Base-by-base conservation (phyloP, 208 protist genomes). In the Trypanosoma boissoni region DNA sequence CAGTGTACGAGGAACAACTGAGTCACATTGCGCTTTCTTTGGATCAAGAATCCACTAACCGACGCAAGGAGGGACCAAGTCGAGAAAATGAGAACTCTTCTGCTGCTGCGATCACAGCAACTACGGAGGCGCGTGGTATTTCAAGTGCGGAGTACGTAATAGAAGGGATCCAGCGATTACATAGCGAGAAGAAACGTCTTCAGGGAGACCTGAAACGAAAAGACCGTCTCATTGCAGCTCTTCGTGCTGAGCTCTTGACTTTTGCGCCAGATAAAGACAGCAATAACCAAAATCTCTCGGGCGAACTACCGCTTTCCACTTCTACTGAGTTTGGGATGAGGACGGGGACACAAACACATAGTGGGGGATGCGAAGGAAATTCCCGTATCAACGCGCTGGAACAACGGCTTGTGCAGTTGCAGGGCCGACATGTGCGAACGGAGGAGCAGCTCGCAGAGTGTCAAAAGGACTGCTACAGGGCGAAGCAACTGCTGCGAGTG, bases 101-200 rank as follows among this genome's bases (percentile, higher is more conserved):
- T 28, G 28, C 21, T 50, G 9, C 27, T 12, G 4, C 8, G 21
- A 63, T 16, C 4, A 44, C 32, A 10, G 10, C 4, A n/a, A n/a
- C n/a, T n/a, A 39, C 34, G 34, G 12, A 39, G 34, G 12, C 34
- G 12, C 34, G 34, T 39, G 34, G 34, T 12, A 5, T 1, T 18
- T 0, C 39, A 2, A 42, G 14, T 24, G 21, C 55, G 16, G 51
- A 34, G 14, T 9, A 48, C 16, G 60, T 68, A 18, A 29, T 61
- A 26, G 54, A 68, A 41, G 26, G 26, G 31, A 53, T 60, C 2
- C 45, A 56, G 5, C 26, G 55, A 34, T 18, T 68, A 16, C 44
- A 39, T 9, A 61, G 56, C 48, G 62, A 68, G 1, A 68, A 68
- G 23, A 12, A 44, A 0, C 44, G 52, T 14, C 29, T 59, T 24